Base-by-base conservation (phyloP, 2,329 filamentous ascomycete genomes). In the Myriangium duriaei region DNA sequence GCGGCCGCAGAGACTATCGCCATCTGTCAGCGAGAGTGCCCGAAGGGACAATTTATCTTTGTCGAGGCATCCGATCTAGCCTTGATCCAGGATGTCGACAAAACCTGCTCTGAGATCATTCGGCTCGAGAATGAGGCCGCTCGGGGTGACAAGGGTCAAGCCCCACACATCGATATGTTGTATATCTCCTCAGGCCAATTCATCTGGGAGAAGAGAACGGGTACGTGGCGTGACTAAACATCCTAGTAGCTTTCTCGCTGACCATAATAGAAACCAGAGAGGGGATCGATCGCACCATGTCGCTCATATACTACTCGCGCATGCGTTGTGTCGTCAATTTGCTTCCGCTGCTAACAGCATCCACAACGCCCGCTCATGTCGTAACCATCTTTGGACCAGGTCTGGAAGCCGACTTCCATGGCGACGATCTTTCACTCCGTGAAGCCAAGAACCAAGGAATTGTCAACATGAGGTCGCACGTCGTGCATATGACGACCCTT, bases 141-240 rank as follows among this genome's bases (percentile, higher is more conserved):
- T n/a, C 4, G n/a, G 6, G 16, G n/a, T 3, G 12, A 30, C 7
- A 12, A 37, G 11, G 24, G 37, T 1, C 49, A 42, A 33, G 51
- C 58, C 32, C 41, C 45, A 3, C 47, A 48, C 30, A 45, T 66
- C 3, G 61, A 65, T 40, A 30, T 65, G 3, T 49, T 66, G 12
- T 54, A 59, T 44, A 49, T 61, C 51, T 59, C 53, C 11, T 51
- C 55, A 11, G 60, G 56, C 12, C 54, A 56, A 43, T 42, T 61
- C 34, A 51, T 51, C 6, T 52, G 59, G 31, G 17, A 36, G 2
- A 15, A 21, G 11, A 19, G 43, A 24, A 24, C 33, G 32, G 40
- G 40, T 43, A n/a, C n/a, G n/a, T n/a, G n/a, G n/a, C n/a, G n/a
- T n/a, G n/a, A n/a, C n/a, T n/a, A n/a, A n/a, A n/a, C n/a, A n/a